Percentiles rank a stretch among this genome's conserved stretches.
Evolutionary conservation across 768 basidiomycete genomes (phyloP).

Genomic region (Boletus subparvulus): DNA sequence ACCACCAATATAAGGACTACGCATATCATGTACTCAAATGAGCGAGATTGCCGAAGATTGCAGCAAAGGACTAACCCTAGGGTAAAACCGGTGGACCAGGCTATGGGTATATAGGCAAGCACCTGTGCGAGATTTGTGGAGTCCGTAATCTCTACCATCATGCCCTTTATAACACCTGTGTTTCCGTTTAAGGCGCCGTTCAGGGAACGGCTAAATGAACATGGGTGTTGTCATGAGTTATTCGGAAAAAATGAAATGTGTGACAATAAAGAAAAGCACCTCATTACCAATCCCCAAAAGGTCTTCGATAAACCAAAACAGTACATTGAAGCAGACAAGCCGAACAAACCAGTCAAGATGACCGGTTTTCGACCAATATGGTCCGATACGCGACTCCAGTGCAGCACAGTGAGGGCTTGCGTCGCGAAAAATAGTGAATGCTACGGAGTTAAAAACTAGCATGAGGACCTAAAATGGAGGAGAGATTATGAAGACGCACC

Average conservation of each 20-base stretch:
- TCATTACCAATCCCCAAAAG: constrained; percentile 61
- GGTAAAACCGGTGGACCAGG: constrained; percentile 46
- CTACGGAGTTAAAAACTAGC: constrained; percentile 34
- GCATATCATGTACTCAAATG: background rate
- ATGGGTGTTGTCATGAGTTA: background rate
- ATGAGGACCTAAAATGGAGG: background rate
- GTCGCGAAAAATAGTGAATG: constrained; percentile 78
- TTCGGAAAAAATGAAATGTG: background rate
- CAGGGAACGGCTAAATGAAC: constrained; percentile 51
- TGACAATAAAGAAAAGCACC: constrained; percentile 26
- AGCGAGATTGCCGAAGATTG: background rate
- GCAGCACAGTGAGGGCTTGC: constrained; percentile 68
- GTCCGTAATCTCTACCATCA: constrained; percentile 74
- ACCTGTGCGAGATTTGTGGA: constrained; percentile 65
- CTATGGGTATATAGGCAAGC: constrained; percentile 63
- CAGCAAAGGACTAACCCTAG: constrained; percentile 39
- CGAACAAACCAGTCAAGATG: constrained; percentile 61
- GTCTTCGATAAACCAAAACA: constrained; percentile 72
- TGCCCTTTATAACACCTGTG: constrained; percentile 71
- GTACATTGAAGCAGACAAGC: constrained; percentile 67
- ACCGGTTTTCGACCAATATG: constrained; percentile 73
- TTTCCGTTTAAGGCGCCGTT: constrained; percentile 77
- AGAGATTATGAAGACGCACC: constrained; percentile 38
- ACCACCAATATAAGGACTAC: constrained; percentile 69
- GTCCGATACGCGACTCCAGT: constrained; percentile 76